Conservation (phyloP, 2,329 filamentous ascomycete genomes). For the Gnomoniopsis sp. region DNA sequence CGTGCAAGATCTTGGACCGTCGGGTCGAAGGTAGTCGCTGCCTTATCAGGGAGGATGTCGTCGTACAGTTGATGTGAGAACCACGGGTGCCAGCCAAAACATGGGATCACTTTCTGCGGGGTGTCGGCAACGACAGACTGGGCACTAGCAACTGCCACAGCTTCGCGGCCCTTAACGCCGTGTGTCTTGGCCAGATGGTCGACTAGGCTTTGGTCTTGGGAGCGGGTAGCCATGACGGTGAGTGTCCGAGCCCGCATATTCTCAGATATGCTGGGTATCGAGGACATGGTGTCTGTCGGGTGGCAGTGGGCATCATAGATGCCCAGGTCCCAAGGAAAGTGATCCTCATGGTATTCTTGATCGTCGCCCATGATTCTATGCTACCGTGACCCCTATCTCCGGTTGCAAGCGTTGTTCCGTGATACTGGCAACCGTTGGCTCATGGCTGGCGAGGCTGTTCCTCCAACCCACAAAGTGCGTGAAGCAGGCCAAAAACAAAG, state of each 20-base stretch:
- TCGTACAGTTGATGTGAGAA: conserved; percentile 75
- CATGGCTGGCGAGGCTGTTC: too few species aligned
- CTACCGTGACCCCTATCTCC: background rate
- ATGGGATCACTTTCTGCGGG: conserved; percentile 49
- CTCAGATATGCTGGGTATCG: conserved; percentile 49
- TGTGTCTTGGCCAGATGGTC: conserved; percentile 54
- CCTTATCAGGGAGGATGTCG: conserved; percentile 36
- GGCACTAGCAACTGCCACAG: background rate
- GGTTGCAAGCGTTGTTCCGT: too few species aligned
- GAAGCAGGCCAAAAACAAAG: too few species aligned
- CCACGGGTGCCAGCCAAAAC: conserved; percentile 89
- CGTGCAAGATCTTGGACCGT: conserved; percentile 21
- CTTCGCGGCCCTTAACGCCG: conserved; percentile 37
- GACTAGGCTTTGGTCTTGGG: conserved; percentile 73
- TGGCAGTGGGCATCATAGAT: conserved; percentile 81
- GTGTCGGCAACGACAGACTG: conserved; percentile 19
- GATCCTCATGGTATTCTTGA: conserved; percentile 21
- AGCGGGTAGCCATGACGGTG: conserved; percentile 74
- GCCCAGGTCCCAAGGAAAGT: conserved; percentile 67
- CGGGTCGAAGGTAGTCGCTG: conserved; percentile 33
- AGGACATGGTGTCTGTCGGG: conserved; percentile 72
- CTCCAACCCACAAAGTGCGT: too few species aligned
- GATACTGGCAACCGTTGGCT: too few species aligned
- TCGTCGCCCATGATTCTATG: conserved; percentile 4
- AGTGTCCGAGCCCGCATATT: conserved; percentile 64